Conservation (phyloP, 2,329 filamentous ascomycete genomes). For the Aspergillus sp. region DNA sequence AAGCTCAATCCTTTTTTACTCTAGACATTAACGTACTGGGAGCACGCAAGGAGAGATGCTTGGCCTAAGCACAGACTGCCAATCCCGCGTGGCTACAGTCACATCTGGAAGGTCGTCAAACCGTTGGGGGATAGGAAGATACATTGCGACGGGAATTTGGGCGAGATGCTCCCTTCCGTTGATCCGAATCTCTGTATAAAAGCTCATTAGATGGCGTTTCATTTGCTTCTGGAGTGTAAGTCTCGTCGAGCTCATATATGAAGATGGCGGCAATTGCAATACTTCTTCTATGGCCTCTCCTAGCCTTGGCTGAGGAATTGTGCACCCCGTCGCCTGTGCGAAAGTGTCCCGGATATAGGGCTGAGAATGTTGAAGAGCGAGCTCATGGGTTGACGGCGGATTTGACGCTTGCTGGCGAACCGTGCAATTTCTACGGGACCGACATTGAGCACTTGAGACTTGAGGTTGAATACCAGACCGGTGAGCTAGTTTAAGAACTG, state of each 20-base stretch:
- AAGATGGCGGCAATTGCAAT: not conserved
- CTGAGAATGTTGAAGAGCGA: constrained; percentile 33
- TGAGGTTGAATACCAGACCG: constrained; percentile 61
- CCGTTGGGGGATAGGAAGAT: not conserved
- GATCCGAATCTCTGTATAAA: not conserved
- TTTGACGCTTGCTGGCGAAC: constrained; percentile 65
- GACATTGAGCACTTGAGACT: constrained; percentile 59
- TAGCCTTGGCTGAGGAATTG: not conserved
- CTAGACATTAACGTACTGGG: not conserved
- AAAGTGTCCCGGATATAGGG: constrained; percentile 41
- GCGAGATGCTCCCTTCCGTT: not conserved
- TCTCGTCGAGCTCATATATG: not conserved
- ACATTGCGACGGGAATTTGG: not conserved
- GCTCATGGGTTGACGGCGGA: constrained; percentile 63
- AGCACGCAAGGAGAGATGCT: not conserved
- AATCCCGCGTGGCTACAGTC: not conserved
- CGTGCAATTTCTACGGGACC: constrained; percentile 61
- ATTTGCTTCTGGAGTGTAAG: not conserved
- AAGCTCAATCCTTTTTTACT: not conserved
- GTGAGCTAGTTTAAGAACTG: constrained; percentile 35
- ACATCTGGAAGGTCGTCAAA: not conserved
- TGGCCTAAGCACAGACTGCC: not conserved
- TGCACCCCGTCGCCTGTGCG: not conserved
- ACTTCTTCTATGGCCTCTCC: not conserved
- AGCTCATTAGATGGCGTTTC: not conserved